A percentile compares a stretch with the other conserved stretches of the same genome.
These are phyloP conservation scores for Leptodermis oblonga DNA, from an alignment of 257 asterid genomes.

Conservation along the genomic window DNA sequence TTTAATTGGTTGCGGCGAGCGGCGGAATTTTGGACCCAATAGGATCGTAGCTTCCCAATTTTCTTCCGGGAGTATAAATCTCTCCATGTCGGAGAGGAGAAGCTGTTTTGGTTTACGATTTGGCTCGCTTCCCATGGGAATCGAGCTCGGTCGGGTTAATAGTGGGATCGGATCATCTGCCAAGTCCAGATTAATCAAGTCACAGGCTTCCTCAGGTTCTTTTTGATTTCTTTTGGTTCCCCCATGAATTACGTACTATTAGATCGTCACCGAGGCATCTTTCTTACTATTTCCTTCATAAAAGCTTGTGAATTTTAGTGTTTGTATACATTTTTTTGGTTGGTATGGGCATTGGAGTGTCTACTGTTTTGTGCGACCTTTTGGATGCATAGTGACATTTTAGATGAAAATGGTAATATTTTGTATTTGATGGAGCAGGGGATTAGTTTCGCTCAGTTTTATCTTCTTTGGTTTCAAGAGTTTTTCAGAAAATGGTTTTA, in stretches of 20 bases:
- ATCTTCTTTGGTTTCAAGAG: neutral
- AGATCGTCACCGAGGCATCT: neutral
- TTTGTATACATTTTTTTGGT: neutral
- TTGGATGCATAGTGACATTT: neutral
- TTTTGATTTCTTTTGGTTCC: neutral
- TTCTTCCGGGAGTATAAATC: conserved; percentile 9
- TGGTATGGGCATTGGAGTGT: neutral
- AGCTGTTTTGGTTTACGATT: conserved; percentile 42
- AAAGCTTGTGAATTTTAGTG: neutral
- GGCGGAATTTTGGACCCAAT: conserved; percentile 11
- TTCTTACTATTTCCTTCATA: neutral
- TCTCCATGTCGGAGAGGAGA: conserved; percentile 35
- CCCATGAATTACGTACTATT: neutral
- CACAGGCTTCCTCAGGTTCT: conserved; percentile 46
- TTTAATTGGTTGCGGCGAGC: conserved; percentile 22
- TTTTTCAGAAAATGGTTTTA: neutral
- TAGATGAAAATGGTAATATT: too few relatives aligned
- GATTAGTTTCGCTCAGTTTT: neutral
- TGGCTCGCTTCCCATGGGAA: conserved; percentile 43
- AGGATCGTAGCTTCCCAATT: conserved; percentile 12
- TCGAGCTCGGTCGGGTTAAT: conserved; percentile 29
- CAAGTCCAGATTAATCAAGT: conserved; percentile 46
- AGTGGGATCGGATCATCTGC: conserved; percentile 40
- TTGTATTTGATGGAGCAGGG: neutral
- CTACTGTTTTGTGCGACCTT: too few relatives aligned